Conservation (phyloP, 129 eudicot species). For the Flaveria bidentis region DNA sequence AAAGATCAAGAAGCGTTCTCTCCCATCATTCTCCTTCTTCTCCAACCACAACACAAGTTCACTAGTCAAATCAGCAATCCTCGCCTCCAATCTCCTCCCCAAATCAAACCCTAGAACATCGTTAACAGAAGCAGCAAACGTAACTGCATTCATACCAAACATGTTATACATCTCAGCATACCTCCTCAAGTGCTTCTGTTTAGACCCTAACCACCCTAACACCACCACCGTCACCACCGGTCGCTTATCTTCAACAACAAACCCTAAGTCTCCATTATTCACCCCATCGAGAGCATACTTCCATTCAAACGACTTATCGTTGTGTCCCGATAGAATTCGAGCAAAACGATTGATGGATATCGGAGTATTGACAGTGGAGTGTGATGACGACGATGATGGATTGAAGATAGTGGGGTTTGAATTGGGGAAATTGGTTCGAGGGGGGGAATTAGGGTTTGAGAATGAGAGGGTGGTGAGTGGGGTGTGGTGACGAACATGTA, state of each 20-base stretch:
- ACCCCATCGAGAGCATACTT: slow-evolving; percentile 25
- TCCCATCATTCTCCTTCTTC: slow-evolving; percentile 49
- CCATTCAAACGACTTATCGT: slow-evolving; percentile 40
- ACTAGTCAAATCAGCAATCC: slow-evolving; percentile 41
- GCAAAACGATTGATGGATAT: slow-evolving; percentile 31
- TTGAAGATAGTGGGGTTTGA: slow-evolving; percentile 31
- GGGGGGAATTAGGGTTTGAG: slow-evolving; percentile 32
- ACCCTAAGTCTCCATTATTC: slow-evolving; percentile 1
- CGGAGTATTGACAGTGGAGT: slow-evolving; percentile 6
- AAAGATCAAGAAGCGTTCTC: slow-evolving; percentile 68
- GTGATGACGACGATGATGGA: slow-evolving; percentile 22
- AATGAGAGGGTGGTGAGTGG: slow-evolving; percentile 28
- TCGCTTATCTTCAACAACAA: slow-evolving; percentile 20
- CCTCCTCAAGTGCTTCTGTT: slow-evolving; percentile 73
- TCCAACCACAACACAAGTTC: slow-evolving; percentile 68
- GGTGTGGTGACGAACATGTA: slow-evolving; percentile 16
- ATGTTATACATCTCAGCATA: slow-evolving; percentile 71
- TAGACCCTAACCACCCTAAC: slow-evolving; percentile 88
- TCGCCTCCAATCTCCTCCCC: slow-evolving; percentile 60
- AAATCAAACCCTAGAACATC: slow-evolving; percentile 74
- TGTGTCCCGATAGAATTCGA: slow-evolving; percentile 35
- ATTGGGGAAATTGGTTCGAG: slow-evolving; percentile 20
- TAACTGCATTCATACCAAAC: slow-evolving; percentile 61
- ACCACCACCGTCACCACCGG: slow-evolving; percentile 66
- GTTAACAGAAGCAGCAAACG: slow-evolving; percentile 60